Evolutionary conservation across 768 basidiomycete species (phyloP).

Genomic region (Cystobasidium tubakii): DNA sequence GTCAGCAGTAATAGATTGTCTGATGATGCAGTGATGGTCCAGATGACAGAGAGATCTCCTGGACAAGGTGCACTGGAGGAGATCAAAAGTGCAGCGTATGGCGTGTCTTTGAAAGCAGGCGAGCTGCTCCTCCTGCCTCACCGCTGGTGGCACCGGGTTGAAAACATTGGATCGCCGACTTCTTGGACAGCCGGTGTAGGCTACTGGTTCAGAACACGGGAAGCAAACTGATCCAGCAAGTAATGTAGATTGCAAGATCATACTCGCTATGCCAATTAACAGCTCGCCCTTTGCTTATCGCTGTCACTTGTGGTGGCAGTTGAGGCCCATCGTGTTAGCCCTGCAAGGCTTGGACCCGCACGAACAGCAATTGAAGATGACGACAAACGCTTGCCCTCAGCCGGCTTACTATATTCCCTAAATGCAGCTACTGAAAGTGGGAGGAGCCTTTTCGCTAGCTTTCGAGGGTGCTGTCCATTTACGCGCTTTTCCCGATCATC

Average conservation of each 20-base stretch:
- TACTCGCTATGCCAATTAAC: neutral
- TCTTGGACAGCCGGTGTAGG: neutral
- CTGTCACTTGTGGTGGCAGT: too few species aligned
- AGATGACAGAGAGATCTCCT: neutral
- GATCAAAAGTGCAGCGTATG: neutral
- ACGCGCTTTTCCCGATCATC: neutral
- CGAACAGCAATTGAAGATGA: too few species aligned
- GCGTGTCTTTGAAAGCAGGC: constrained; percentile 1
- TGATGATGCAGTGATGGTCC: neutral
- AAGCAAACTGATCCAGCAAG: neutral
- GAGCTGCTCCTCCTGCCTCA: constrained; percentile 34
- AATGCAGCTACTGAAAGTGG: neutral
- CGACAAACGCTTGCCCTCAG: too few species aligned
- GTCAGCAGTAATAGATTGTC: neutral
- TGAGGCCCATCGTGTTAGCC: too few species aligned
- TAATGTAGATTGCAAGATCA: too few species aligned
- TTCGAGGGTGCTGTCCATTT: neutral
- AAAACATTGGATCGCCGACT: constrained; percentile 2
- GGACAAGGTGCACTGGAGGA: neutral
- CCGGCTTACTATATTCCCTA: too few species aligned
- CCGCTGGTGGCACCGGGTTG: constrained; percentile 27
- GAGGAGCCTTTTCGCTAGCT: neutral
- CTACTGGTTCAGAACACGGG: neutral
- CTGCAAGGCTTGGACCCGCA: too few species aligned
- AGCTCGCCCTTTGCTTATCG: neutral